phyloP scores from a whole-genome alignment of 2,329 filamentous ascomycete species.

The Alternaria tenuissima region DNA sequence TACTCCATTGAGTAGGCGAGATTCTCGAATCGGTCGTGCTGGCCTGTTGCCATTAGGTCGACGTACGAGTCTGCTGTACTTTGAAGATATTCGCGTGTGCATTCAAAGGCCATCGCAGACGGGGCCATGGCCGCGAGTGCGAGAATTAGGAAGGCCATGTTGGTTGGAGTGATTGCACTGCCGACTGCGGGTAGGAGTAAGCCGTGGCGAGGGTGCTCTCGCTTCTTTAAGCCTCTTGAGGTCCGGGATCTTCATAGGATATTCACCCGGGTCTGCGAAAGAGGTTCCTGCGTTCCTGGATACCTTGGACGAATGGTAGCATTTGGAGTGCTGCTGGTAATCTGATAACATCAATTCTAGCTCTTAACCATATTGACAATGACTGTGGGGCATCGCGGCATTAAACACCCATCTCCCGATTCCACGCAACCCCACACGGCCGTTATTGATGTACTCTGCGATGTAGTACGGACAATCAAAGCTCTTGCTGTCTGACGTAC shows the following conservation, averaged over 20 bases:
- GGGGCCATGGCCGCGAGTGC: neutral
- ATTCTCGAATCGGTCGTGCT: conserved; percentile 28
- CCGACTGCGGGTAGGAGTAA: neutral
- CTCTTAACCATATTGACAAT: conserved; percentile 14
- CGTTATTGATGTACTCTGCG: neutral
- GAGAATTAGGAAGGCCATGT: neutral
- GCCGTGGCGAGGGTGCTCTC: neutral
- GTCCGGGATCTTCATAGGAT: neutral
- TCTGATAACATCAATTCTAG: neutral
- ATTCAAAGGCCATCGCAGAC: conserved; percentile 8
- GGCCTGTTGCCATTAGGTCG: conserved; percentile 21
- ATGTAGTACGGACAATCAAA: neutral
- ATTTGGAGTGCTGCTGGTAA: neutral
- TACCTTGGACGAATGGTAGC: conserved; percentile 1
- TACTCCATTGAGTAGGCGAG: conserved; percentile 28
- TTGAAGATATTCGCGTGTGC: conserved; percentile 17
- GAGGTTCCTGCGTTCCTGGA: neutral
- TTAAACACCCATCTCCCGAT: neutral
- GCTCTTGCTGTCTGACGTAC: conserved; percentile 21
- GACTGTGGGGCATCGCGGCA: conserved; percentile 23
- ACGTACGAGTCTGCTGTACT: conserved; percentile 16
- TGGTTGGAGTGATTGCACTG: neutral
- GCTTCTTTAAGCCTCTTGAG: neutral
- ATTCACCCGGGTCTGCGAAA: neutral
- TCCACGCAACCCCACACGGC: conserved; percentile 14